Percentiles rank a stretch among this genome's conserved stretches.
phyloP scores from a whole-genome alignment of 331 rosid species.

The Phaseolus coccineus region DNA sequence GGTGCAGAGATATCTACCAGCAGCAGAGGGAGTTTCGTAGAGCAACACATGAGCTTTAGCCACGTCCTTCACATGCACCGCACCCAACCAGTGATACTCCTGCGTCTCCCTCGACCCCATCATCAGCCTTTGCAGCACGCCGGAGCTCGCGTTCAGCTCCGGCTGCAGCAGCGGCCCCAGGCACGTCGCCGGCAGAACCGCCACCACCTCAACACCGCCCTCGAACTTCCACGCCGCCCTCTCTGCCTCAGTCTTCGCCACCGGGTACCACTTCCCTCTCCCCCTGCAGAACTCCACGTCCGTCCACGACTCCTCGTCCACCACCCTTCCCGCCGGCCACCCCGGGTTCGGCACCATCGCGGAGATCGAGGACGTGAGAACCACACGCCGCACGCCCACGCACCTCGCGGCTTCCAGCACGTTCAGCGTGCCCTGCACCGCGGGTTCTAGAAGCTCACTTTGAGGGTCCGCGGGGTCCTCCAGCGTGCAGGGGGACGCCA shows the following conservation, averaged over 20 bases:
- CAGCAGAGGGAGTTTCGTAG: slow-evolving; percentile 63
- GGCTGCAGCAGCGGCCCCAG: slow-evolving; percentile 76
- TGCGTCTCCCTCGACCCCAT: slow-evolving; percentile 76
- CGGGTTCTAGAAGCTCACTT: slow-evolving; percentile 68
- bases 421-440: slow-evolving; percentile 80
- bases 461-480: slow-evolving; percentile 76
- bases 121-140: slow-evolving; percentile 69
- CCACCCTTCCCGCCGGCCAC: slow-evolving; percentile 61
- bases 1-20: slow-evolving; percentile 87
- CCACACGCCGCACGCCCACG: slow-evolving; percentile 66
- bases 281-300: slow-evolving; percentile 71
- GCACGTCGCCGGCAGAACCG: slow-evolving; percentile 74
- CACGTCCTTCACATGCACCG: slow-evolving; percentile 73
- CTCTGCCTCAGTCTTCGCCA: slow-evolving; percentile 90
- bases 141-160: slow-evolving; percentile 80
- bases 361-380: slow-evolving; percentile 86
- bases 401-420: slow-evolving; percentile 68
- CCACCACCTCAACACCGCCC: slow-evolving; percentile 67
- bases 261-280: slow-evolving; percentile 85
- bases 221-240: slow-evolving; percentile 77
- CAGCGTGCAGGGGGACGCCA: slow-evolving; percentile 88
- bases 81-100: slow-evolving; percentile 89
- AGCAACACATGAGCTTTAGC: slow-evolving; percentile 53
- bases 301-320: slow-evolving; percentile 87
- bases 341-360: slow-evolving; percentile 82